Percentiles rank a stretch among this genome's conserved stretches.
Conservation (phyloP, 257 asterid genomes). For the Asclepias syriaca region DNA sequence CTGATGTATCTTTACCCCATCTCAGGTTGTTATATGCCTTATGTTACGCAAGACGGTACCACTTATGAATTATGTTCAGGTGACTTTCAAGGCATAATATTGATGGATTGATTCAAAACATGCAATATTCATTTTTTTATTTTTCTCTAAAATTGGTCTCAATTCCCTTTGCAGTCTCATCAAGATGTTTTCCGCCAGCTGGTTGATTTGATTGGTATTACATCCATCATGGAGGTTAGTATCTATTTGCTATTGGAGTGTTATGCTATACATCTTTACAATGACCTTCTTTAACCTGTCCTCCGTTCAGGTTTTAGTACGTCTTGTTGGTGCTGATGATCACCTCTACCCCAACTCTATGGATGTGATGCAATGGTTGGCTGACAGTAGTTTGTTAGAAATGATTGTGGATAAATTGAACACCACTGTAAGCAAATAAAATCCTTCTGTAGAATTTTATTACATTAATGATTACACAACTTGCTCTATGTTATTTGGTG, state of each 20-base stretch:
- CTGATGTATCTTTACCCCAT: constrained; percentile 27
- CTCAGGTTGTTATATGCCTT: constrained; percentile 89
- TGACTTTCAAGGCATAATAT: constrained; percentile 19
- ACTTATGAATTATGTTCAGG: constrained; percentile 92
- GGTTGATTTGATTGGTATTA: constrained; percentile 95
- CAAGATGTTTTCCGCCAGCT: constrained; percentile 82
- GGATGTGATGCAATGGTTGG: constrained; percentile 97
- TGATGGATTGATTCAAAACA: not conserved
- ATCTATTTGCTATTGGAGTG: too few species aligned
- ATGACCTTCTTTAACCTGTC: constrained; percentile 19
- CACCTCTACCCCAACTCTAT: constrained; percentile 71
- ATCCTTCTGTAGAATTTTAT: not conserved
- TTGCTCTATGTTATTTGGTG: not conserved
- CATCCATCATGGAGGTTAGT: constrained; percentile 97
- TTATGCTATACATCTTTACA: not conserved
- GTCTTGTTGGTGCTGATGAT: constrained; percentile 90
- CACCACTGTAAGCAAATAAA: constrained; percentile 47
- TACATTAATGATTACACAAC: not conserved
- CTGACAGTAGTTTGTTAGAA: constrained; percentile 84
- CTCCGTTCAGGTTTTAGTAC: constrained; percentile 71
- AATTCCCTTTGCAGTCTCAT: constrained; percentile 48
- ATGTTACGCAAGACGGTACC: constrained; percentile 83
- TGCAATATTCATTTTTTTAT: not conserved
- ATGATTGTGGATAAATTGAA: constrained; percentile 93
- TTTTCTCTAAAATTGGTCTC: not conserved